Evolutionary conservation across 1,139 yeast species (phyloP), one percentile per base, ranked within the genome.

Genomic region (Taphrina wiesneri): DNA sequence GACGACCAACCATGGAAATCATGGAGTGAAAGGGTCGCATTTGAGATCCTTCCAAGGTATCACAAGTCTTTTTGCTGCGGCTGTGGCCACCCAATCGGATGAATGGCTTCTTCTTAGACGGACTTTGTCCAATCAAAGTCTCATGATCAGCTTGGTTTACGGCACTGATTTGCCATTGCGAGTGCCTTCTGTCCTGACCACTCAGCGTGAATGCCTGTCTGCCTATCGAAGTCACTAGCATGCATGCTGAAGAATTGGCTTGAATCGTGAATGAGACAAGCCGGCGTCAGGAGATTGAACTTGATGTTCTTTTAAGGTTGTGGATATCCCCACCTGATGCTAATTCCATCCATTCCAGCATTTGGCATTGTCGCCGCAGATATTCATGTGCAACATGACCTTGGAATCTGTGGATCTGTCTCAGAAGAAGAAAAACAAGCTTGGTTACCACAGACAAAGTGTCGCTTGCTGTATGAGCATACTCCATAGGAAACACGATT

Each of bases 401-500:
- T n/a, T 21, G 26, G 45, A 34, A 6, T 19, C 56, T 13, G 15
- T 17, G 34, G 56, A 52, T 1, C 41, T n/a, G 13, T 7, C 45
- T 30, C 28, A 11, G 15, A 60, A 60, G 57, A 60, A 49, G 57
- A 60, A 60, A 43, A 60, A 41, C 7, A 60, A 60, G 57, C 52
- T 60, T 1, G 64, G 64, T 25, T 60, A 60, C 36, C 64, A 60
- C 26, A 51, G 64, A 51, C 64, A 60, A 26, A 49, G 57, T 23
- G 56, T 60, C 17, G 64, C 64, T 7, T 60, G 64, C 34, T 54
- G 59, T 54, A 25, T 2, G 59, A 3, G 39, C 5, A 11, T 9
- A 23, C 23, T 21, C 17, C 6, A 23, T 52, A 3, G 2, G 28
- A 30, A n/a, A 19, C 17, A 21, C 26, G 7, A 11, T n/a, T 5